These are phyloP conservation scores for Protoeuglena noctilucae DNA, from an alignment of 139 green algal genomes.

Conservation along the genomic window DNA sequence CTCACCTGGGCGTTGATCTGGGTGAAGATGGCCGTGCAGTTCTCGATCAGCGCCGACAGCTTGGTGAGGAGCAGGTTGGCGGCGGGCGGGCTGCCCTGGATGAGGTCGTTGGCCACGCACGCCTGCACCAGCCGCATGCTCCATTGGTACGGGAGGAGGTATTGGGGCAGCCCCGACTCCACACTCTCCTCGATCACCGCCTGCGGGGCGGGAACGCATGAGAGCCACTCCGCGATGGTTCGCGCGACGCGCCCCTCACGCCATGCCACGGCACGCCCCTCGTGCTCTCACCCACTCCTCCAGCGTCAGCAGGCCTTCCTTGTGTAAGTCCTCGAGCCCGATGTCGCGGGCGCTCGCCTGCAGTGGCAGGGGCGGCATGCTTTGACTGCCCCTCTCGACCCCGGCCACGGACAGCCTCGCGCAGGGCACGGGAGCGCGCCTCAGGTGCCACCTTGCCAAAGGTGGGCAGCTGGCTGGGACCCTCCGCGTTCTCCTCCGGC, in stretches of 20 bases:
- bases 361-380: too few relatives aligned
- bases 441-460: too few relatives aligned
- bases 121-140: background rate
- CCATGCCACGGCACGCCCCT: too few relatives aligned
- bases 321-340: slow-evolving; percentile 4
- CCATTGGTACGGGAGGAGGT: background rate
- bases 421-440: too few relatives aligned
- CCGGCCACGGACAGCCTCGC: too few relatives aligned
- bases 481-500: too few relatives aligned
- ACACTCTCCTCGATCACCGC: background rate
- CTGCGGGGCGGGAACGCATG: too few relatives aligned
- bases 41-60: slow-evolving; percentile 11
- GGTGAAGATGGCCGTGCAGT: slow-evolving; percentile 14
- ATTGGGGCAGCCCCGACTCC: background rate
- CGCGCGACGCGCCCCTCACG: too few relatives aligned
- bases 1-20: slow-evolving; percentile 14
- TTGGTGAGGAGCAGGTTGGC: slow-evolving; percentile 4
- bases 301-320: slow-evolving; percentile 14
- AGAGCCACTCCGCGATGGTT: too few relatives aligned
- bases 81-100: background rate
- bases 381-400: too few relatives aligned
- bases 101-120: background rate
- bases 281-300: slow-evolving; percentile 18
- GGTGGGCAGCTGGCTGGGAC: too few relatives aligned
- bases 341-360: slow-evolving; percentile 9